Base-by-base conservation (phyloP, 768 basidiomycete genomes). In the Gautieria morchelliformis region DNA sequence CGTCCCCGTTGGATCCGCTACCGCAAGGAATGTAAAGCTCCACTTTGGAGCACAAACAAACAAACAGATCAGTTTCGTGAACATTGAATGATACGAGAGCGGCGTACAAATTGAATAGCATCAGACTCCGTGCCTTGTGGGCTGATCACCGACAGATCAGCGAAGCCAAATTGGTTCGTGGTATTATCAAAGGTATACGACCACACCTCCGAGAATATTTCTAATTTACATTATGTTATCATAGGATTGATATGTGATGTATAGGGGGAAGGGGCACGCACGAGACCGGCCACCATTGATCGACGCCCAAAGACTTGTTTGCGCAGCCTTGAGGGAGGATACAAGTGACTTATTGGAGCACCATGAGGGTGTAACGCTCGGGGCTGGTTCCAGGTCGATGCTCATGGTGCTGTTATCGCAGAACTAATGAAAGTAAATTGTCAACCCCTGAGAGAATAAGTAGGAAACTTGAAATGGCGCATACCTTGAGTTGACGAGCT, bases 91-190 rank as follows among this genome's bases (percentile, higher is more conserved):
- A 11, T 27, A 46, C 1, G 14, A 56, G 39, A 33, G 45, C 20
- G 19, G 30, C 60, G 22, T 37, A 57, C 59, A 42, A 72, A 61
- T 63, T 72, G 71, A 24, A 72, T 69, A 12, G 74, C 74, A 63
- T 76, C 74, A 17, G 74, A 71, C 63, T 77, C 75, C 1, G 73
- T 74, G 4, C 75, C 74, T 20, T 63, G 65, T 15, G 72, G 70
- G 5, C 70, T 71, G 40, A 77, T 59, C 14, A 64, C 63, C 5
- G 71, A 71, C 15, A 76, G 63, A 62, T 75, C 72, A 7, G 69
- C 74, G 30, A 75, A 69, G 27, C 63, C 62, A 65, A 75, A 76
- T 35, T 59, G 61, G 48, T 66, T 65, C 42, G 72, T 74, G 9
- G 61, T 27, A 56, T 69, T 68, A 57, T 70, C 62, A 62, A 70